phyloP scores from a whole-genome alignment of 2,329 filamentous ascomycete genomes.

The Coniochaeta ligniaria region DNA sequence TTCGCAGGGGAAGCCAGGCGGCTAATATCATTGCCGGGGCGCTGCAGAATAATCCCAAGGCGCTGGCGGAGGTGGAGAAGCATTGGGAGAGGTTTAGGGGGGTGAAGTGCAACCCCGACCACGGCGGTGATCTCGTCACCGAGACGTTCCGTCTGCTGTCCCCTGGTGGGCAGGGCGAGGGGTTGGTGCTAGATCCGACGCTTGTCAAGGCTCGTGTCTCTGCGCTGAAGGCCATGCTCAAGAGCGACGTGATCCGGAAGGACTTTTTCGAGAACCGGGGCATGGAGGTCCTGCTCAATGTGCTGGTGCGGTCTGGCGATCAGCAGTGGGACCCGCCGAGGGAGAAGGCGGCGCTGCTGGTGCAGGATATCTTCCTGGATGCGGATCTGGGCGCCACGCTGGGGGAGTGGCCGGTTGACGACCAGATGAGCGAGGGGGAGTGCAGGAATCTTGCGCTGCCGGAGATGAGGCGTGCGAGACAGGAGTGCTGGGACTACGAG shows the following conservation, averaged over 20 bases:
- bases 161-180: constrained; percentile 5
- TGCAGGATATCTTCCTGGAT: constrained; percentile 62
- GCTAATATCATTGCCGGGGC: constrained; percentile 50
- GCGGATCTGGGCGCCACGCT: constrained; percentile 52
- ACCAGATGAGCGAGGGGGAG: constrained; percentile 23
- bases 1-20: constrained; percentile 38
- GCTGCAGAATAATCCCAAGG: constrained; percentile 59
- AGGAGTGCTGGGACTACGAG: constrained; percentile 48
- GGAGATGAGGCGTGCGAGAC: constrained; percentile 25
- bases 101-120: constrained; percentile 25
- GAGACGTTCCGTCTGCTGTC: constrained; percentile 35
- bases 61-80: constrained; percentile 42
- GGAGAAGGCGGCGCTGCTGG: constrained; percentile 48
- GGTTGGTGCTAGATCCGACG: constrained; percentile 2
- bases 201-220: constrained; percentile 32
- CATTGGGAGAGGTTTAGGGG: constrained; percentile 37
- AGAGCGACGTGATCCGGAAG: constrained; percentile 40
- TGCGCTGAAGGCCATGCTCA: constrained; percentile 50
- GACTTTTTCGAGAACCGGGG: constrained; percentile 49
- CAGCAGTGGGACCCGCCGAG: constrained; percentile 43
- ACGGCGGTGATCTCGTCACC: constrained; percentile 20
- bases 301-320: constrained; percentile 29
- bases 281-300: constrained; percentile 48
- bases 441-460: constrained; percentile 24
- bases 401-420: constrained; percentile 45